Percentiles rank a stretch among this genome's conserved stretches.
These are phyloP conservation scores for Crithidia fasciculata DNA, from an alignment of 208 protist genomes.

Conservation along the genomic window DNA sequence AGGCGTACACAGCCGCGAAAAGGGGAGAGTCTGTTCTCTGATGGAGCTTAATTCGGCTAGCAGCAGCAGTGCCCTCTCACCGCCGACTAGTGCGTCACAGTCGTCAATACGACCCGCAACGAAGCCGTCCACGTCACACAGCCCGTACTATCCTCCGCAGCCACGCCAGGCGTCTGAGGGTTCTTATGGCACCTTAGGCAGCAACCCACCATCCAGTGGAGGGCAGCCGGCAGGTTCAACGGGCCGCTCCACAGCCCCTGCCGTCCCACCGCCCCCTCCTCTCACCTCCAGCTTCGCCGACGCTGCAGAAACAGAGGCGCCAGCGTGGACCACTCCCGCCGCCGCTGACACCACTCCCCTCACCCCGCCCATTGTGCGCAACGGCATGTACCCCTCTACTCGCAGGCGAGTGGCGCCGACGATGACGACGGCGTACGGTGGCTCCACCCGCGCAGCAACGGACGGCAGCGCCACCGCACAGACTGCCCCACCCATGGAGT, in stretches of 20 bases:
- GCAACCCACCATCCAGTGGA: neutral
- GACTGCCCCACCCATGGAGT: no score
- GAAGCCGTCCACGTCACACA: neutral
- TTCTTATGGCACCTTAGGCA: no score
- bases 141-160: neutral
- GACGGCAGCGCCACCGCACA: no score
- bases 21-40: neutral
- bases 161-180: neutral
- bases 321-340: neutral
- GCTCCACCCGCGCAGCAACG: neutral
- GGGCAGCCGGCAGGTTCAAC: neutral
- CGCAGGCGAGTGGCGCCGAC: neutral
- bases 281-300: neutral
- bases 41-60: constrained; percentile 13
- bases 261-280: neutral
- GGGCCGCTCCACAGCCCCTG: neutral
- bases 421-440: neutral
- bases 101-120: neutral
- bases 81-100: neutral
- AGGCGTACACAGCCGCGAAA: neutral
- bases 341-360: neutral
- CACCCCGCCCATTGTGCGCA: neutral
- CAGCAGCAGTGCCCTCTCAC: constrained; percentile 8
- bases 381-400: constrained; percentile 17
- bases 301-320: neutral